Evolutionary conservation across 2,329 filamentous ascomycete species (phyloP).

Genomic region (Mycosphaerelloides madeirae): DNA sequence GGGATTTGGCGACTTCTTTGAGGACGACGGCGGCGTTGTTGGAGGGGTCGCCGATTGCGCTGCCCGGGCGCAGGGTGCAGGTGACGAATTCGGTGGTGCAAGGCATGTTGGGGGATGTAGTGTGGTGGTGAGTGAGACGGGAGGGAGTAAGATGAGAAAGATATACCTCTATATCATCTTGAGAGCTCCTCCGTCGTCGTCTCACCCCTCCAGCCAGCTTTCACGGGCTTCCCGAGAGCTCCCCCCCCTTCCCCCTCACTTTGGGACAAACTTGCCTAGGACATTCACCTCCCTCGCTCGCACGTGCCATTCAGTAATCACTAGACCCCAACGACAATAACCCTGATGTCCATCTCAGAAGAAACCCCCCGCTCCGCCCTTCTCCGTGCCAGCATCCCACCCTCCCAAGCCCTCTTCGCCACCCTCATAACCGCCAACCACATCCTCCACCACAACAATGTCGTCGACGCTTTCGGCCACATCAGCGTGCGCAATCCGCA

Average conservation of each 20-base stretch:
- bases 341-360: too few relatives aligned
- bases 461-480: conserved; percentile 34
- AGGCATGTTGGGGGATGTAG: conserved; percentile 27
- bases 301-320: too few relatives aligned
- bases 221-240: too few relatives aligned
- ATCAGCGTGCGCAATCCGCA: conserved; percentile 34
- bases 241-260: too few relatives aligned
- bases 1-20: conserved; percentile 31
- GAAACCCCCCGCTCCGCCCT: conserved; percentile 19
- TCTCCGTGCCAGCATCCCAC: conserved; percentile 27
- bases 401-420: conserved; percentile 26
- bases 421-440: conserved; percentile 35
- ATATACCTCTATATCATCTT: too few relatives aligned
- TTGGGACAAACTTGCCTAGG: too few relatives aligned
- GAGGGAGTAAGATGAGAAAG: too few relatives aligned
- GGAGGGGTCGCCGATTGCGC: conserved; percentile 29
- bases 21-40: conserved; percentile 29
- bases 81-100: conserved; percentile 40
- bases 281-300: too few relatives aligned
- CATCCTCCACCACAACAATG: conserved; percentile 13
- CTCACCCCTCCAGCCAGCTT: too few relatives aligned
- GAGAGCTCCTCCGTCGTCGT: too few relatives aligned
- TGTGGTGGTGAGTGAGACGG: too few relatives aligned
- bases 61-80: conserved; percentile 36
- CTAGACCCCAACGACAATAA: too few relatives aligned